Conservation (phyloP, 371 early-diverging fungal species). For the Phascolomyces articulosus region DNA sequence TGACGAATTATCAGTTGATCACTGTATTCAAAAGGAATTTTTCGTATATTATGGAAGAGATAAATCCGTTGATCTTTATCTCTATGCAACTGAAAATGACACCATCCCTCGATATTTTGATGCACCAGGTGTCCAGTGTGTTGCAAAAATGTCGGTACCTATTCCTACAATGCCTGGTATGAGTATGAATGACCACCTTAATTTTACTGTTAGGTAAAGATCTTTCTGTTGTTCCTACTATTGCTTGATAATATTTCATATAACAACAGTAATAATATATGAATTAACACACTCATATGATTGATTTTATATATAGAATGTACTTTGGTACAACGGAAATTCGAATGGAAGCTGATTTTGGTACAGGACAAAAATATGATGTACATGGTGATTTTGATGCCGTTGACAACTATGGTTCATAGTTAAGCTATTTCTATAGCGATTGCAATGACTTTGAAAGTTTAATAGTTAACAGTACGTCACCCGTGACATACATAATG, state of each 20-base stretch:
- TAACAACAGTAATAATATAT: not conserved
- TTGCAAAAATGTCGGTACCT: constrained; percentile 48
- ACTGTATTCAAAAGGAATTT: constrained; percentile 47
- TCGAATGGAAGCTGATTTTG: constrained; percentile 54
- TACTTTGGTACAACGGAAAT: constrained; percentile 53
- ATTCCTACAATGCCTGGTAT: constrained; percentile 40
- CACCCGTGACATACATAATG: too few relatives aligned
- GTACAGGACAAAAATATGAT: constrained; percentile 34
- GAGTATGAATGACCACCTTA: constrained; percentile 32
- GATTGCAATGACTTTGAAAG: too few relatives aligned
- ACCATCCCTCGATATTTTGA: constrained; percentile 42
- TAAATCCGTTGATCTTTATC: constrained; percentile 41
- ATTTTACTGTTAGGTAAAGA: constrained; percentile 46
- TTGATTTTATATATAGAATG: too few relatives aligned
- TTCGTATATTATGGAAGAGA: constrained; percentile 52
- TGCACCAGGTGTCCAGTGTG: constrained; percentile 37
- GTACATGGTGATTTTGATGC: constrained; percentile 52
- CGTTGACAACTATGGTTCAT: not conserved
- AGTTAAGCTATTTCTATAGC: too few relatives aligned
- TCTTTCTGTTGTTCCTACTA: too few relatives aligned
- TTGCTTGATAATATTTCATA: not conserved
- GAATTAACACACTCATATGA: too few relatives aligned
- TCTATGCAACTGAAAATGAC: constrained; percentile 46
- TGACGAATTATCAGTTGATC: constrained; percentile 42
- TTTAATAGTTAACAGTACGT: too few relatives aligned